Percentiles rank a stretch among this genome's conserved stretches.
These are phyloP conservation scores for Exophiala aquamarina DNA, from an alignment of 2,329 filamentous ascomycete genomes.

Conservation along the genomic window DNA sequence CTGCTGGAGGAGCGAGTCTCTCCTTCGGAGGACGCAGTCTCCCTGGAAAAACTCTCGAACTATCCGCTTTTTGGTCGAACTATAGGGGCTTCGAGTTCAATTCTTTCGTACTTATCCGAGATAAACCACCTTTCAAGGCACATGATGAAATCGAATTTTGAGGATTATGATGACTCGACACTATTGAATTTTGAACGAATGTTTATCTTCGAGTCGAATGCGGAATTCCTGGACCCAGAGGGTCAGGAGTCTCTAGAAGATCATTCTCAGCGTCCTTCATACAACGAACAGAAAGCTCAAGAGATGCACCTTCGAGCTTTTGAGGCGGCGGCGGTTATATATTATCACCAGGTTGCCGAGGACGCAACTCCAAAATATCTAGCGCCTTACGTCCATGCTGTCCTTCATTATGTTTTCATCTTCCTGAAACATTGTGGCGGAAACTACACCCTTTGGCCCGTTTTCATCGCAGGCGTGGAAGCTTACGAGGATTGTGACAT, in stretches of 20 bases:
- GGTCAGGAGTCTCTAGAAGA: too few species aligned
- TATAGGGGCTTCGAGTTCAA: constrained; percentile 1
- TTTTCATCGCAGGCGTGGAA: neutral
- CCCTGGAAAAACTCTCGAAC: neutral
- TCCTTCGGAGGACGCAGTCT: neutral
- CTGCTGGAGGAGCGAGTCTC: neutral
- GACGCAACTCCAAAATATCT: neutral
- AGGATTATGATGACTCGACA: too few species aligned
- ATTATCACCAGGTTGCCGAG: constrained; percentile 2
- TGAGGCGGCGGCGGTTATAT: neutral
- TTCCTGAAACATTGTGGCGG: neutral
- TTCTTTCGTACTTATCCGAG: neutral
- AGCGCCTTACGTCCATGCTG: neutral
- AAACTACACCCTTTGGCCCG: neutral
- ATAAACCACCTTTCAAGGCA: constrained; percentile 1
- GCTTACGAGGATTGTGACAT: neutral
- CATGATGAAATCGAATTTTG: too few species aligned
- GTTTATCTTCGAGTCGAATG: too few species aligned
- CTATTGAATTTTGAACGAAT: too few species aligned
- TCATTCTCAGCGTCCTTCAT: too few species aligned
- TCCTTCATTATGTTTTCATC: neutral
- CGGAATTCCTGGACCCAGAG: too few species aligned
- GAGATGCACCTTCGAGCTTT: constrained; percentile 1
- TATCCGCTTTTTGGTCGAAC: constrained; percentile 2
- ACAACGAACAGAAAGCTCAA: neutral